Evolutionary conservation across 2,329 filamentous ascomycete species (phyloP).

Genomic region (Fusarium tjaetaba): DNA sequence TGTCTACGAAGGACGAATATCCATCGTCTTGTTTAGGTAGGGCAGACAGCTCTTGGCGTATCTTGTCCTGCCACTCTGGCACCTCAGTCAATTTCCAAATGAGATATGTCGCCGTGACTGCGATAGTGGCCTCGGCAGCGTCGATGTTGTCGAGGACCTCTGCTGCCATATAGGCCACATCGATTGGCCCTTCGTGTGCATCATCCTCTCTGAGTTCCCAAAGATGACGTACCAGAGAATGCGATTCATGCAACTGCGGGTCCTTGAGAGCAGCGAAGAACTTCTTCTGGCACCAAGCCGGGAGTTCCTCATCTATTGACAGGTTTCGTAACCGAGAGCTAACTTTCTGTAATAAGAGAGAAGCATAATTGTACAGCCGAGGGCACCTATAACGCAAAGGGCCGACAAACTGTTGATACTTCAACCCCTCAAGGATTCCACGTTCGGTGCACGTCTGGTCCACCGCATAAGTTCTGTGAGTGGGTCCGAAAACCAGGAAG

Average conservation of each 20-base stretch:
- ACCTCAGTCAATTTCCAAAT: background rate
- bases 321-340: background rate
- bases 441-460: background rate
- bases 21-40: background rate
- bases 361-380: background rate
- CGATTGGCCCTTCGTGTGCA: background rate
- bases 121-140: background rate
- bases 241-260: background rate
- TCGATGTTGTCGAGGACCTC: background rate
- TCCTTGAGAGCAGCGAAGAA: background rate
- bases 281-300: background rate
- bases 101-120: background rate
- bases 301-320: background rate
- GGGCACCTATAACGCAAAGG: background rate
- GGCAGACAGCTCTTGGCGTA: background rate
- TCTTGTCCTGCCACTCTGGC: background rate
- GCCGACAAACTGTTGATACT: background rate
- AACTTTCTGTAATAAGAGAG: background rate
- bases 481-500: background rate
- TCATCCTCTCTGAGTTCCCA: background rate
- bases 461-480: background rate
- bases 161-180: background rate
- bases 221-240: background rate
- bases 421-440: background rate
- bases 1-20: background rate